Evolutionary conservation across 2,329 filamentous ascomycete genomes (phyloP).

Genomic region (Calonectria pseudoreteaudii): DNA sequence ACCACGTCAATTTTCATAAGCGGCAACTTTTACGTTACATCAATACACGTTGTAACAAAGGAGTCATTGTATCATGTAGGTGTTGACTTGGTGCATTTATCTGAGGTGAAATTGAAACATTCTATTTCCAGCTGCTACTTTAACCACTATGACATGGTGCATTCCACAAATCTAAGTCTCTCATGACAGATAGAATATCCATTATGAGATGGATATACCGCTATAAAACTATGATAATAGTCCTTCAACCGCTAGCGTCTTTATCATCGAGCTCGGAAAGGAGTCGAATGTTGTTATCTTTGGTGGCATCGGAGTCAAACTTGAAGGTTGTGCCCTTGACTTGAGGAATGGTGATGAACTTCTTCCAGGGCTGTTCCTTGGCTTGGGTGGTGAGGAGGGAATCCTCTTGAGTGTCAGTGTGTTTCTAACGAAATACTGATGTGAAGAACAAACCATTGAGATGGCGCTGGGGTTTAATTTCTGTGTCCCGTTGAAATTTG

Average conservation of each 20-base stretch:
- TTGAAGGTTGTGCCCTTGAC: background rate
- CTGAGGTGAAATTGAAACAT: background rate
- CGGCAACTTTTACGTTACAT: background rate
- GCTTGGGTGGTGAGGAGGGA: background rate
- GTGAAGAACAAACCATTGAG: background rate
- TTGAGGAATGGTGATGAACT: background rate
- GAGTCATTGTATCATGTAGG: background rate
- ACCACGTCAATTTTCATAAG: no score
- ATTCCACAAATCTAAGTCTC: background rate
- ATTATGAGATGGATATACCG: background rate
- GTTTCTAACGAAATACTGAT: background rate
- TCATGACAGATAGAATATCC: background rate
- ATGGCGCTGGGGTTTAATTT: background rate
- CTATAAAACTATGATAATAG: fast-evolving
- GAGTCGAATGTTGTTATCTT: background rate
- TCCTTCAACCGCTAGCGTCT: background rate
- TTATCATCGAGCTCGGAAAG: background rate
- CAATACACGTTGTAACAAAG: background rate
- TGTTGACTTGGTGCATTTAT: background rate
- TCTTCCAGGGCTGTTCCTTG: background rate
- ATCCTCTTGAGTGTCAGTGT: background rate
- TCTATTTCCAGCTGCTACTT: background rate
- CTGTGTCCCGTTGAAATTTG: background rate
- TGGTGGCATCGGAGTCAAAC: background rate
- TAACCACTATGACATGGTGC: background rate